Conservation (phyloP, 2,329 filamentous ascomycete species). For the Colletotrichum phormii region DNA sequence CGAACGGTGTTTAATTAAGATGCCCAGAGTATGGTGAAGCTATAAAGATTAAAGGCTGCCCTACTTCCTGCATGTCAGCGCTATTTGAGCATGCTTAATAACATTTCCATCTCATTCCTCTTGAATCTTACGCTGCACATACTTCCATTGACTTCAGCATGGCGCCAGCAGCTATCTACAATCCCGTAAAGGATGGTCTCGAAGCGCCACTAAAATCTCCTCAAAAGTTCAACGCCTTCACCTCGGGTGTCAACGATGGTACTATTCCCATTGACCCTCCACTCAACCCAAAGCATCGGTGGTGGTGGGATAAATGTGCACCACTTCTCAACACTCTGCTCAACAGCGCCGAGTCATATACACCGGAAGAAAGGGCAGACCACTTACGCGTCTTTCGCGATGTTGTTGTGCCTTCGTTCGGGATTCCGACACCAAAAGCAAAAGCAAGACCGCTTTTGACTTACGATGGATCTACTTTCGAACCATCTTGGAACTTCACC, state of each 20-base stretch:
- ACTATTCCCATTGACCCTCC: constrained; percentile 16
- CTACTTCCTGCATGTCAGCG: background rate
- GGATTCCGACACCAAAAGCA: constrained; percentile 15
- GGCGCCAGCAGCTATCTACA: constrained; percentile 1
- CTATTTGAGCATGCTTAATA: background rate
- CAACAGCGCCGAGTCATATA: constrained; percentile 23
- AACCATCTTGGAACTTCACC: constrained; percentile 29
- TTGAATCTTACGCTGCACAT: background rate
- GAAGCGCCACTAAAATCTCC: background rate
- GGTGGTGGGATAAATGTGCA: constrained; percentile 31
- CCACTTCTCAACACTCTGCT: constrained; percentile 18
- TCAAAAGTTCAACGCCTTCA: background rate
- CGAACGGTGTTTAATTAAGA: background rate
- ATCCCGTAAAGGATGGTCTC: background rate
- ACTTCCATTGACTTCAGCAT: background rate
- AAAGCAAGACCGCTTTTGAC: constrained; percentile 22
- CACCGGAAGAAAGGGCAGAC: constrained; percentile 23
- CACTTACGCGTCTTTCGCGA: constrained; percentile 32
- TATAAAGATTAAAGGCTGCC: background rate
- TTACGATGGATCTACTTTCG: constrained; percentile 28
- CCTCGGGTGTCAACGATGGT: background rate
- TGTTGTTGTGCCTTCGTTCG: constrained; percentile 32
- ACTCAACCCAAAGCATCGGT: constrained; percentile 14
- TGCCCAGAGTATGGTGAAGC: background rate
- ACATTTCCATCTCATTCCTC: background rate